Evolutionary conservation across 139 green algal genomes (phyloP), one percentile per base, ranked within the genome.

Genomic region (Axilococcus clingmanii): DNA sequence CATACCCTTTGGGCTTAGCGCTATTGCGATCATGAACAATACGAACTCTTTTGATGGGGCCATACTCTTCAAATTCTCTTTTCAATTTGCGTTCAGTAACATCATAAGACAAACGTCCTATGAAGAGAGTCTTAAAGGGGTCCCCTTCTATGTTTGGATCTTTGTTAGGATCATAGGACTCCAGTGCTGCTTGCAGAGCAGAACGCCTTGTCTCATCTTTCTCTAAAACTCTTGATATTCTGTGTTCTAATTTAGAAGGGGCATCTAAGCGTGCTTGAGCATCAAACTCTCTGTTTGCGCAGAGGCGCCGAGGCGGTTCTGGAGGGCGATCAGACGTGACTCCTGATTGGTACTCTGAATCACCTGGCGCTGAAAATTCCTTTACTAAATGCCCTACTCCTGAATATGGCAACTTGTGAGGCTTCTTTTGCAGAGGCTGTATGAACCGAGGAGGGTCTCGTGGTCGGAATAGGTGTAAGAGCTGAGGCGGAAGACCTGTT

Each of bases 101-200:
- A 8, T 91, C 81, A 45, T 79, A 86, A 41, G 74, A 83, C 20
- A 94, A 64, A 3, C 77, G 69, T 7, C 56, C 64, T 11, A 94
- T 70, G 65, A 94, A 84, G 2, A 94, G 73, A 7, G 86, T 94
- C 48, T 91, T 93, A 72, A 82, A 94, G 2, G 86, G 72, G 32
- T 94, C 86, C 19, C 85, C 80, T 78, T 86, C 69, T 5, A 81
- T 65, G 29, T 84, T 79, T 7, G 69, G 55, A 57, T 93, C 80
- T 53, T 88, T 83, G 36, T 59, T 66, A 0, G 84, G 79, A 47
- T 89, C 75, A 57, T 65, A 94, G 0, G 48, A 47, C 31, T 72
- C 71, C 1, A 69, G 31, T 0, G 45, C 61, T 43, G 85, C 75
- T 42, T 79, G 66, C 74, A 57, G n/a, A 65, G 30, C 15, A 44